Evolutionary conservation across 129 eudicot genomes (phyloP).

Genomic region (Helichrysum umbraculigerum): DNA sequence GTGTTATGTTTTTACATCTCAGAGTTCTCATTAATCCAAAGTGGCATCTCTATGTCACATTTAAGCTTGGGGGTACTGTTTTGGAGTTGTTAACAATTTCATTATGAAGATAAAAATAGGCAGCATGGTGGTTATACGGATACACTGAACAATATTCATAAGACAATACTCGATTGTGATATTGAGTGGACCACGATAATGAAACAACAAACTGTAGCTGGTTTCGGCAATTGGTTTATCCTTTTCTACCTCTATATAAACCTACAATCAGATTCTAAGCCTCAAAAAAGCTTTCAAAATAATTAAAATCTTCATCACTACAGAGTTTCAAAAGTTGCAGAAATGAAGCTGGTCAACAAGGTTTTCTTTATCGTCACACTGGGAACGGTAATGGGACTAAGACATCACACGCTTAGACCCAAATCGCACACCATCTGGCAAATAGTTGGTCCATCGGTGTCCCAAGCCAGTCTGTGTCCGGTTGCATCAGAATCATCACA

Average conservation of each 20-base stretch:
- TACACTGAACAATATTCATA: slow-evolving; percentile 30
- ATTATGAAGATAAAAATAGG: too few species aligned
- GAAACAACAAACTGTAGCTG: slow-evolving; percentile 22
- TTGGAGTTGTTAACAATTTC: background rate
- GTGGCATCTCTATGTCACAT: background rate
- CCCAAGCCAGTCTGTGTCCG: slow-evolving; percentile 27
- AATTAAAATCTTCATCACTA: background rate
- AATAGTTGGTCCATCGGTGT: slow-evolving; percentile 33
- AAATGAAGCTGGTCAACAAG: slow-evolving; percentile 39
- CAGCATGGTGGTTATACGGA: slow-evolving; percentile 23
- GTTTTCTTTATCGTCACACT: slow-evolving; percentile 34
- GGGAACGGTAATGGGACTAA: slow-evolving; percentile 36
- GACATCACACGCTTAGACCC: slow-evolving; percentile 26
- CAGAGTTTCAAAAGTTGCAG: background rate
- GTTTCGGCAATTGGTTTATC: slow-evolving; percentile 18
- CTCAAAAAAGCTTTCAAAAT: background rate
- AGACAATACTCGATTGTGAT: slow-evolving; percentile 21
- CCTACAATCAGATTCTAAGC: slow-evolving; percentile 14
- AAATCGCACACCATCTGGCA: slow-evolving; percentile 30
- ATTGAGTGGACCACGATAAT: slow-evolving; percentile 23
- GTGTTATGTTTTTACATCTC: too few species aligned
- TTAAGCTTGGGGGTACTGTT: background rate
- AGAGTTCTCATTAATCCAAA: background rate
- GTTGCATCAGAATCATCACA: slow-evolving; percentile 10
- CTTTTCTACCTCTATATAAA: slow-evolving; percentile 33